phyloP scores from a whole-genome alignment of 2,329 filamentous ascomycete genomes.

The Penicillium polonicum region DNA sequence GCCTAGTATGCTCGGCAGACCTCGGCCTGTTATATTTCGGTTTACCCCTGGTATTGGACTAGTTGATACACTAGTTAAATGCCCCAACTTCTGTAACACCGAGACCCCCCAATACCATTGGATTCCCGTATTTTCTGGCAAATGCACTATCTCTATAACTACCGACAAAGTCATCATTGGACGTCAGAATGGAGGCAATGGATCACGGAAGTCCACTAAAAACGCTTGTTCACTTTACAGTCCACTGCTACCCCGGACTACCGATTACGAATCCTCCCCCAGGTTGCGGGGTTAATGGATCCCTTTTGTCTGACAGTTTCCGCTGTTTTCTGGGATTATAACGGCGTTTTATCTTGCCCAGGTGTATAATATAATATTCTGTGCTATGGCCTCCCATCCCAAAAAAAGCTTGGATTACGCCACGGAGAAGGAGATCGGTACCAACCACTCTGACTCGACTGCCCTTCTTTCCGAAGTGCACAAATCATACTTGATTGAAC shows the following conservation, averaged over 20 bases:
- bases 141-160: background rate
- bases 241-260: background rate
- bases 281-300: background rate
- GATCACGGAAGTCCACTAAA: background rate
- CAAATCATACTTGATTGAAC: constrained; percentile 19
- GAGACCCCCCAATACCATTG: background rate
- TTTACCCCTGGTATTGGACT: background rate
- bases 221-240: background rate
- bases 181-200: background rate
- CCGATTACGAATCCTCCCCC: background rate
- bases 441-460: background rate
- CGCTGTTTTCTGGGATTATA: background rate
- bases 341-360: background rate
- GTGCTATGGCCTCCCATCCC: background rate
- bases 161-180: background rate
- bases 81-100: background rate
- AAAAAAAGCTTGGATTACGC: background rate
- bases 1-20: background rate
- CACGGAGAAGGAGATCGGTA: background rate
- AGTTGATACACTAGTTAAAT: background rate
- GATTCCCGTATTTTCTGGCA: background rate
- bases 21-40: background rate
- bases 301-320: background rate
- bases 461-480: background rate
- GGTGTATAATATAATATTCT: background rate